These are phyloP conservation scores for Diversispora eburnea DNA, from an alignment of 192 early-diverging fungal genomes.

Conservation along the genomic window DNA sequence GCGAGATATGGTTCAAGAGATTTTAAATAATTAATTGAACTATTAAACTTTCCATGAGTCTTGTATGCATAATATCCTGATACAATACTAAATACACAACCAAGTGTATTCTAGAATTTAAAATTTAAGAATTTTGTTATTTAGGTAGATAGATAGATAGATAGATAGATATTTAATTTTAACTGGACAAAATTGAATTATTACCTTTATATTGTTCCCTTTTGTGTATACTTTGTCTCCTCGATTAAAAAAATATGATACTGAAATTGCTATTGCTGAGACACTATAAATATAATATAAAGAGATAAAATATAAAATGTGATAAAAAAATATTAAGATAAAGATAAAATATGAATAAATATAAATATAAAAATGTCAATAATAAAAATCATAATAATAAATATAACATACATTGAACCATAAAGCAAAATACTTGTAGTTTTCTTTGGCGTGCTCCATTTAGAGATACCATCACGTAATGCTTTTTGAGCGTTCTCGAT, in stretches of 20 bases:
- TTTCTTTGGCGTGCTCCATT: neutral
- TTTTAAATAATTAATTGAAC: neutral
- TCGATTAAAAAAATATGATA: no score
- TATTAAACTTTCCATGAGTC: neutral
- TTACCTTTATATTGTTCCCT: neutral
- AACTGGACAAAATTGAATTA: neutral
- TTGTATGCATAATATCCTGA: neutral
- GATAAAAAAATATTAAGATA: no score
- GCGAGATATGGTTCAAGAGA: neutral
- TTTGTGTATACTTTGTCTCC: neutral
- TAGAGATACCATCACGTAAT: neutral
- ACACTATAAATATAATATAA: neutral
- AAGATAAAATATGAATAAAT: neutral
- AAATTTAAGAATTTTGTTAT: neutral
- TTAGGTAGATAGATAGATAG: no score
- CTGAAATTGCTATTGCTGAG: no score
- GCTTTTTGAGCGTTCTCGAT: no score
- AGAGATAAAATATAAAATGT: neutral
- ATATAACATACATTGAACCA: constrained; percentile 8
- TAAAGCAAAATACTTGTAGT: neutral
- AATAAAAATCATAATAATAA: neutral
- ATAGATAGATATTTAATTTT: no score
- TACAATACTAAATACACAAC: neutral
- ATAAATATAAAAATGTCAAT: no score
- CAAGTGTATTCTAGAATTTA: neutral